phyloP scores from a whole-genome alignment of 2,329 filamentous ascomycete species.

The Phoma sp. region DNA sequence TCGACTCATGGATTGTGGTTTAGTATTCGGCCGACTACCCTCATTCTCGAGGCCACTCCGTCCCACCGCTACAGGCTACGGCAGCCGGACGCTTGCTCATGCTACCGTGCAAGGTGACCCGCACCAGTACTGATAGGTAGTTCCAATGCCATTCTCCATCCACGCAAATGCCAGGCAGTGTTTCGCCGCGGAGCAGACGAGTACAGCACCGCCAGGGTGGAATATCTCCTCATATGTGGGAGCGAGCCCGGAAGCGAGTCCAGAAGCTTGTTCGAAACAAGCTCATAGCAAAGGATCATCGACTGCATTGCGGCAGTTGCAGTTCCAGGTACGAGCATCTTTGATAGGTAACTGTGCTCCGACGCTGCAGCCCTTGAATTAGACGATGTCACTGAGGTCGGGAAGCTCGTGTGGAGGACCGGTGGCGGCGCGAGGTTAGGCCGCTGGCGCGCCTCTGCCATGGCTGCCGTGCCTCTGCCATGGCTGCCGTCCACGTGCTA shows the following conservation, averaged over 20 bases:
- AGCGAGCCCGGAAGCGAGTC: not conserved
- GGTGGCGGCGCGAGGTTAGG: not conserved
- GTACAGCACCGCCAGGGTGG: not conserved
- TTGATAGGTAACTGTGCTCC: not conserved
- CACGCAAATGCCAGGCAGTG: no score
- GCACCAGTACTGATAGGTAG: no score
- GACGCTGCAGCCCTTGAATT: not conserved
- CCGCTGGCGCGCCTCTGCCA: conserved; percentile 3
- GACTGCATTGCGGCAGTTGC: not conserved
- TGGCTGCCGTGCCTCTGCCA: conserved; percentile 2
- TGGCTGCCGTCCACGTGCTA: not conserved
- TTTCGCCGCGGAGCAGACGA: no score
- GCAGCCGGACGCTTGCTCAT: not conserved
- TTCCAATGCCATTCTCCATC: no score
- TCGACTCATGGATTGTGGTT: not conserved
- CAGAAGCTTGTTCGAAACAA: not conserved
- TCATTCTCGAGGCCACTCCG: not conserved
- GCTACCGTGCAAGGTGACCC: no score
- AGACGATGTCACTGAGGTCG: not conserved
- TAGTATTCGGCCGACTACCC: not conserved
- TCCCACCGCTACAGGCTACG: not conserved
- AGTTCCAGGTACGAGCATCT: not conserved
- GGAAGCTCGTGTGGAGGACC: not conserved
- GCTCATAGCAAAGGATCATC: not conserved
- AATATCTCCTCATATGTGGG: not conserved